Base-by-base conservation (phyloP, 306 rosid genomes). In the Canavalia gladiata region DNA sequence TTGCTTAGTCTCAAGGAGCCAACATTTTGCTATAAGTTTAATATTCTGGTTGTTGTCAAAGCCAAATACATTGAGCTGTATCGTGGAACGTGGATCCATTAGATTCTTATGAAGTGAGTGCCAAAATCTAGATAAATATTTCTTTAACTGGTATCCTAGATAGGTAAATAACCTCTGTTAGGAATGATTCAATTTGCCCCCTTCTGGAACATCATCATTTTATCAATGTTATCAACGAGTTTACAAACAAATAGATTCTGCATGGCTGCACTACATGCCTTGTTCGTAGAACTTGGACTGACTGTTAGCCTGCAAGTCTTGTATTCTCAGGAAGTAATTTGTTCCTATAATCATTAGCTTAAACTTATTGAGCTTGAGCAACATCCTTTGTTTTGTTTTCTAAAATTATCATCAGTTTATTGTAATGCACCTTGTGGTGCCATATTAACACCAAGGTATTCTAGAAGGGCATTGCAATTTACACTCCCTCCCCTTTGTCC, bases 81-180 rank as follows among this genome's bases (percentile, higher is more conserved):
- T 68, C 45, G 42, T 68, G 62, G 35, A 59, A 41, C 28, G 33
- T 8, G 49, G 18, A 58, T 67, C 47, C 6, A 13, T 11, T 64
- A 62, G 67, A 45, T 62, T 67, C 67, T 6, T 63, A 30, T 37
- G 67, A 49, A 49, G 29, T 70, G 49, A 52, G 74, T 52, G 74
- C 84, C 52, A 80, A 51, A 35, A 49, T 46, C 43, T 6, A 7
- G 50, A 60, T 62, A 35, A 10, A 50, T 72, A 9, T 51, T 60
- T 60, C 41, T 60, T 28, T 63, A 50, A 62, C 37, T 72, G 47
- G 47, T 11, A 80, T 81, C 74, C 33, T 39, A 13, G 49, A 50
- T 71, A 60, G 25, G 33, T 80, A 71, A 56, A 72, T 35, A 35
- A 39, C 34, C 28, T 60, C 56, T 39, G 57, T 59, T 70, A 2